Conservation (phyloP, 495 filamentous ascomycete genomes). For the Cairneyella variabilis region DNA sequence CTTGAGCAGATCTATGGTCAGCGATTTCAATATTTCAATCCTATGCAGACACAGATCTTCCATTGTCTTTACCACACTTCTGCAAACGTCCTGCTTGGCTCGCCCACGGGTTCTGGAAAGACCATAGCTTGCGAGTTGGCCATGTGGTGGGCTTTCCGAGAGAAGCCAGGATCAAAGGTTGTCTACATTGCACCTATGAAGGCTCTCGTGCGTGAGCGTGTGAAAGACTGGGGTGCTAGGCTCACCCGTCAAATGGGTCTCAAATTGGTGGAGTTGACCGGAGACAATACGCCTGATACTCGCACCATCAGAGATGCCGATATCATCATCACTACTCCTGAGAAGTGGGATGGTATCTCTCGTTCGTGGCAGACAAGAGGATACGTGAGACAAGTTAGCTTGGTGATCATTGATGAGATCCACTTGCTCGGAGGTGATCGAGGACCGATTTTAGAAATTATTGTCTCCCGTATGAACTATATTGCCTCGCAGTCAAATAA, state of each 20-base stretch:
- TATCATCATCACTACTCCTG: conserved; percentile 96
- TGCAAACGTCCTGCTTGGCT: conserved; percentile 92
- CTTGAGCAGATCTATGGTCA: conserved; percentile 85
- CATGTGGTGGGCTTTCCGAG: conserved; percentile 99
- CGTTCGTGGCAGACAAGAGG: conserved; percentile 96
- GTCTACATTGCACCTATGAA: conserved; percentile 99
- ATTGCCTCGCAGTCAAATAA: conserved; percentile 91
- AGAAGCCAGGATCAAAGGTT: conserved; percentile 93
- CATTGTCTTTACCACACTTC: conserved; percentile 89
- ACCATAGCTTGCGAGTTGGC: conserved; percentile 93
- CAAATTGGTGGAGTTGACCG: conserved; percentile 92
- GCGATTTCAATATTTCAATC: conserved; percentile 95
- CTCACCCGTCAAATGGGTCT: conserved; percentile 82
- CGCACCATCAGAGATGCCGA: conserved; percentile 91
- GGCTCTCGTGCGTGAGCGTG: conserved; percentile 91
- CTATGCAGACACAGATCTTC: conserved; percentile 98
- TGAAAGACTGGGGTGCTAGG: conserved; percentile 87
- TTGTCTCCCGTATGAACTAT: conserved; percentile 99
- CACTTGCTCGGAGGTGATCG: conserved; percentile 93
- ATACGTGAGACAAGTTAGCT: conserved; percentile 90
- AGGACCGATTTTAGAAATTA: conserved; percentile 97
- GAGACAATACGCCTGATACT: conserved; percentile 97
- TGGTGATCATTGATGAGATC: conserved; percentile 99
- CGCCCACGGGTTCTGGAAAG: conserved; percentile 95
- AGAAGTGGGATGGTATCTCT: conserved; percentile 99